A percentile compares a stretch with the other conserved stretches of the same genome.
These are phyloP conservation scores for Aureobasidium zeae DNA, from an alignment of 2,329 filamentous ascomycete species.

Conservation along the genomic window DNA sequence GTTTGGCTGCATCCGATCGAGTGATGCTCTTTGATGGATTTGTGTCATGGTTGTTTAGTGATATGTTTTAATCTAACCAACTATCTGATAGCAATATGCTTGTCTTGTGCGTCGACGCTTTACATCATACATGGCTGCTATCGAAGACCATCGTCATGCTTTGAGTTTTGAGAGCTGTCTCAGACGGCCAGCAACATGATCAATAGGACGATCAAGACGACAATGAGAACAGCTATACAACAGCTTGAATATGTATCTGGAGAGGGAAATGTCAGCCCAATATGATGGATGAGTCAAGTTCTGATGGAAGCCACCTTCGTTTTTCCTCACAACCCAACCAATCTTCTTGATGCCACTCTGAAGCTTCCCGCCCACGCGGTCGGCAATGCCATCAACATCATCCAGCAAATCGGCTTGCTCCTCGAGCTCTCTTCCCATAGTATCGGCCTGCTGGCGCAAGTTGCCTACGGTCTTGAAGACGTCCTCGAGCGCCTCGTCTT, in stretches of 20 bases:
- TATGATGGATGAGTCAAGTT: background rate
- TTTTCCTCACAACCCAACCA: slow-evolving; percentile 71
- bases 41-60: no score
- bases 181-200: slow-evolving; percentile 63
- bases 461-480: slow-evolving; percentile 92
- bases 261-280: background rate
- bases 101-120: no score
- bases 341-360: slow-evolving; percentile 82
- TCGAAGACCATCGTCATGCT: no score
- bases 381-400: slow-evolving; percentile 72
- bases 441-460: slow-evolving; percentile 78
- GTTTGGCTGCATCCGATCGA: no score
- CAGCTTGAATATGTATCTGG: slow-evolving; percentile 68
- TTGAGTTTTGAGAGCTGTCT: no score
- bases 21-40: no score
- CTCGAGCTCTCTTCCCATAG: slow-evolving; percentile 93
- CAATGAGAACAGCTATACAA: slow-evolving; percentile 81
- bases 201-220: slow-evolving; percentile 77
- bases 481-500: slow-evolving; percentile 85
- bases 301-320: slow-evolving; percentile 65
- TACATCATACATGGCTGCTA: no score
- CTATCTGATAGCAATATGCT: no score
- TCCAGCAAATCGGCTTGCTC: slow-evolving; percentile 88
- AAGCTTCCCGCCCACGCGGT: slow-evolving; percentile 77
- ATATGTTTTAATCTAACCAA: no score